These are phyloP conservation scores for Entonaema liquescens DNA, from an alignment of 495 filamentous ascomycete species.

Conservation along the genomic window DNA sequence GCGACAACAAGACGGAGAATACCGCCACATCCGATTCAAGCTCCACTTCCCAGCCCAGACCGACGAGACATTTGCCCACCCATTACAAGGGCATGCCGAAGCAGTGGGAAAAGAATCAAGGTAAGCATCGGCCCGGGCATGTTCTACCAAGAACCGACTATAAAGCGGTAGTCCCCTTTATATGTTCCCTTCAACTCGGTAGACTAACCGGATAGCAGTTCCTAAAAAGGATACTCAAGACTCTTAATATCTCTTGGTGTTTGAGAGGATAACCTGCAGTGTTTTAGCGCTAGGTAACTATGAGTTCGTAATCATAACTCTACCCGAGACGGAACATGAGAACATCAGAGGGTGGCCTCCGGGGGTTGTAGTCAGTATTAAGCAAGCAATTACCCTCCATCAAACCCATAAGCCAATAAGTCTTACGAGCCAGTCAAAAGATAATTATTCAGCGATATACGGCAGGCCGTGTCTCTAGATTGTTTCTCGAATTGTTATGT, in stretches of 20 bases:
- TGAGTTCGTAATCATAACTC: too few species aligned
- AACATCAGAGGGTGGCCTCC: too few species aligned
- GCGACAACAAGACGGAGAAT: conserved; percentile 37
- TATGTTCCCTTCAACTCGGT: not conserved
- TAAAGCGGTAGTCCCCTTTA: not conserved
- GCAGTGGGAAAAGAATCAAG: conserved; percentile 47
- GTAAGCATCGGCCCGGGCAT: conserved; percentile 17
- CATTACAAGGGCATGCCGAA: conserved; percentile 45
- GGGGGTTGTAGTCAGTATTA: too few species aligned
- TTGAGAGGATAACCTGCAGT: not conserved
- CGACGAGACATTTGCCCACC: conserved; percentile 25
- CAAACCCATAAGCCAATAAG: not conserved
- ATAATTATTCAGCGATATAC: not conserved
- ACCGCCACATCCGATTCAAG: conserved; percentile 19
- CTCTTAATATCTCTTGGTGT: not conserved
- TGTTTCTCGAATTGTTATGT: not conserved
- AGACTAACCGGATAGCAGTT: conserved; percentile 24
- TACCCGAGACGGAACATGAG: too few species aligned
- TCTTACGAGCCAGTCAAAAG: not conserved
- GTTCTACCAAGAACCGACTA: not conserved
- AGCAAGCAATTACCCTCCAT: too few species aligned
- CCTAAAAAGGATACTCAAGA: conserved; percentile 39
- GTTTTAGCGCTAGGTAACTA: not conserved
- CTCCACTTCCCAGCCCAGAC: conserved; percentile 21
- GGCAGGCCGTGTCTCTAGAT: not conserved